Percentiles rank a stretch among this genome's conserved stretches.
Evolutionary conservation across 345 rosid genomes (phyloP).

Genomic region (Cardamine chenopodiifolia): DNA sequence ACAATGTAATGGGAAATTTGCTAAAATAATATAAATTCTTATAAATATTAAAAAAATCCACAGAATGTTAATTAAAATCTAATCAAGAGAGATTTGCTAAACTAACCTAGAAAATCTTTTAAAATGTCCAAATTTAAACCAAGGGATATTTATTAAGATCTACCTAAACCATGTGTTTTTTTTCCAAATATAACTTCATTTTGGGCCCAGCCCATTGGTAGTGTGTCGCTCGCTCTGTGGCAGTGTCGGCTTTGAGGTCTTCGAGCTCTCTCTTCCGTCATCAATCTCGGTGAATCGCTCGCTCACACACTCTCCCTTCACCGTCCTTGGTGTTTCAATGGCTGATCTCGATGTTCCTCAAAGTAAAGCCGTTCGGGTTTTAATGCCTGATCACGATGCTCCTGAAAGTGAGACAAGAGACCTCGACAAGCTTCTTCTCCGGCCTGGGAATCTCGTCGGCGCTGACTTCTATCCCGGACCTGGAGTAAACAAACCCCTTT

Average conservation of each 20-base stretch:
- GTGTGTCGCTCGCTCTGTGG: constrained; percentile 36
- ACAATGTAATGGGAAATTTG: background rate
- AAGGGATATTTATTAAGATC: background rate
- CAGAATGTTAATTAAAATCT: background rate
- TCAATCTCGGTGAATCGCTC: constrained; percentile 34
- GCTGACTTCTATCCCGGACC: constrained; percentile 75
- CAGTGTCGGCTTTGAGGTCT: constrained; percentile 27
- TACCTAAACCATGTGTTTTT: background rate
- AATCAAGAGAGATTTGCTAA: background rate
- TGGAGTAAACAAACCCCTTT: constrained; percentile 43
- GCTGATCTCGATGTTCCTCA: constrained; percentile 50
- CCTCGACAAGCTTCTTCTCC: constrained; percentile 91
- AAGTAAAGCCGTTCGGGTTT: constrained; percentile 40
- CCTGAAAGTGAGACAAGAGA: constrained; percentile 74
- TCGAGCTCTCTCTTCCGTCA: constrained; percentile 33
- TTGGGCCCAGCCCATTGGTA: constrained; percentile 35
- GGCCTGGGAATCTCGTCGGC: constrained; percentile 89
- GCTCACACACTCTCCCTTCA: background rate
- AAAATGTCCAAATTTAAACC: background rate
- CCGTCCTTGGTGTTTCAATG: constrained; percentile 44
- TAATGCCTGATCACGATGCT: constrained; percentile 58
- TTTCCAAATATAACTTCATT: background rate
- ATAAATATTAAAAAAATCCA: background rate
- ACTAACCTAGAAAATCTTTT: background rate
- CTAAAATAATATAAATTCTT: background rate